Evolutionary conservation across 225 moss, liverwort and hornwort species (phyloP).

Genomic region (Marchantia polymorpha): DNA sequence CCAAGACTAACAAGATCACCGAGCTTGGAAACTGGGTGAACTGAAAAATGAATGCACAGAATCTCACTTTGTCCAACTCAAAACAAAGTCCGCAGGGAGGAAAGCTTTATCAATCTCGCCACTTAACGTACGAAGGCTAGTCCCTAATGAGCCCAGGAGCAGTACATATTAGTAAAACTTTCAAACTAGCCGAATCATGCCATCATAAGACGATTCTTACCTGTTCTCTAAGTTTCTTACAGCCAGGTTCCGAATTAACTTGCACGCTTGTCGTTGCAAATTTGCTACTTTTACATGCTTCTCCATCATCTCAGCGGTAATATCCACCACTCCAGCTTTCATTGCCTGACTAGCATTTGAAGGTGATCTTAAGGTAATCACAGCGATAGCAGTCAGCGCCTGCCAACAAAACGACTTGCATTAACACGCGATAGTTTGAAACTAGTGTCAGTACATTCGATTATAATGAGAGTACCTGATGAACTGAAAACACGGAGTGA

Average conservation of each 20-base stretch:
- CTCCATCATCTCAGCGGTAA: conserved; percentile 80
- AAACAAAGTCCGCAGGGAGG: background rate
- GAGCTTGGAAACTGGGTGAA: background rate
- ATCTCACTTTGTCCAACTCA: background rate
- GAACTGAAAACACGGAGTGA: background rate
- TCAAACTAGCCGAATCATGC: background rate
- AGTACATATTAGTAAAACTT: background rate
- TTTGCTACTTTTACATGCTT: conserved; percentile 46
- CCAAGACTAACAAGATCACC: background rate
- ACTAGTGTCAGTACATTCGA: background rate
- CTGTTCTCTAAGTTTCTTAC: conserved; percentile 87
- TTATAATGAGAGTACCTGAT: background rate
- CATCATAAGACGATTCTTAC: conserved; percentile 27
- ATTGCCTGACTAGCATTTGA: conserved; percentile 79
- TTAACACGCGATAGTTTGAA: background rate
- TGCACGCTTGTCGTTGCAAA: conserved; percentile 91
- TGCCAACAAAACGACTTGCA: conserved; percentile 23
- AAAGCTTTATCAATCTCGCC: background rate
- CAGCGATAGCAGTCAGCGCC: conserved; percentile 74
- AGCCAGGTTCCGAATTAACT: conserved; percentile 80
- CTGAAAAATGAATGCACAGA: background rate
- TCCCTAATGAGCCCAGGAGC: too few relatives aligned
- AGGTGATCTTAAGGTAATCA: conserved; percentile 82
- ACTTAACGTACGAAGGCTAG: too few relatives aligned
- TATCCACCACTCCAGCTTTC: conserved; percentile 75